phyloP scores from a whole-genome alignment of 768 basidiomycete species.

The Coprinopsis strossmayeri region DNA sequence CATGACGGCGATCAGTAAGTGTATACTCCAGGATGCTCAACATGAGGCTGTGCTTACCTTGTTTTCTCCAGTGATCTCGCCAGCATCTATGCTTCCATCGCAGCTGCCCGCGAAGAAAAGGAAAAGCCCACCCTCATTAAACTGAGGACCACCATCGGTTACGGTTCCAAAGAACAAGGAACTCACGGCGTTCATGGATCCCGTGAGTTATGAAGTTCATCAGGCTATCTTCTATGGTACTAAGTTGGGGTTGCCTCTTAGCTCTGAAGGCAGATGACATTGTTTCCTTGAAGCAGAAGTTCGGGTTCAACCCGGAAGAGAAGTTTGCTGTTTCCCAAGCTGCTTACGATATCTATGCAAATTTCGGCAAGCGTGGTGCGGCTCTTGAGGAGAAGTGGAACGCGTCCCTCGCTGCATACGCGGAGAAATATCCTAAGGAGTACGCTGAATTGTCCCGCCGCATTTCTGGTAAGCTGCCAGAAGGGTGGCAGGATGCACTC shows the following conservation, averaged over 20 bases:
- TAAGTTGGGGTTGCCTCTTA: constrained; percentile 21
- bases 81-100: constrained; percentile 73
- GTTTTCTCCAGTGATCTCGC: constrained; percentile 60
- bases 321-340: constrained; percentile 74
- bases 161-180: constrained; percentile 87
- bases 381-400: constrained; percentile 73
- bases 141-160: constrained; percentile 88
- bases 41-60: constrained; percentile 1
- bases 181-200: constrained; percentile 93
- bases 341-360: constrained; percentile 62
- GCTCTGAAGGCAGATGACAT: constrained; percentile 94
- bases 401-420: constrained; percentile 58
- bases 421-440: constrained; percentile 74
- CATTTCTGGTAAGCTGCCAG: constrained; percentile 75
- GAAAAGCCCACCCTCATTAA: constrained; percentile 84
- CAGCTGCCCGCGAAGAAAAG: constrained; percentile 66
- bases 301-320: constrained; percentile 72
- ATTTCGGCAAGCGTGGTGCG: constrained; percentile 66
- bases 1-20: constrained; percentile 71
- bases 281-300: constrained; percentile 72
- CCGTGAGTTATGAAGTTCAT: constrained; percentile 54
- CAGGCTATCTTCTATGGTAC: background rate
- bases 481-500: constrained; percentile 79
- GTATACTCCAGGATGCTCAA: background rate
- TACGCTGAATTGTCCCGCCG: constrained; percentile 83